Conservation (phyloP, 2,329 filamentous ascomycete species). For the Aureobasidium zeae region DNA sequence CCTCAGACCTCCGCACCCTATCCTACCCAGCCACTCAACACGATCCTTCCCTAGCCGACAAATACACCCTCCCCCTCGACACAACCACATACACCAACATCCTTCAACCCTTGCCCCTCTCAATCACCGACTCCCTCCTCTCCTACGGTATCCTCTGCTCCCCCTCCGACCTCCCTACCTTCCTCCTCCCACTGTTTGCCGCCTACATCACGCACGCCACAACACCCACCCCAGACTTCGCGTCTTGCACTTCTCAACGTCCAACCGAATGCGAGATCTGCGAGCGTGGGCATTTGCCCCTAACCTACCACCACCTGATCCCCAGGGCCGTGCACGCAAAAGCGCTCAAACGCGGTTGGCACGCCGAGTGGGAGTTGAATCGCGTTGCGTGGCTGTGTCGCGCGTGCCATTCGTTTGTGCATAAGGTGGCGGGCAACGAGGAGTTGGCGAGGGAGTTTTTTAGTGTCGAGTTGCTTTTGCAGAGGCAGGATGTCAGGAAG, state of each 20-base stretch:
- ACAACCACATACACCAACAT: conserved; percentile 33
- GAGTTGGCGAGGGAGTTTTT: conserved; percentile 64
- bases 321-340: conserved; percentile 69
- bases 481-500: conserved; percentile 59
- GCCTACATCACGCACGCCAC: conserved; percentile 52
- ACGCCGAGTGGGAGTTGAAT: conserved; percentile 61
- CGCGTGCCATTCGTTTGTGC: conserved; percentile 75
- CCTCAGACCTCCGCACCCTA: conserved; percentile 50
- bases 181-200: conserved; percentile 55
- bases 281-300: conserved; percentile 59
- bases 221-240: conserved; percentile 55
- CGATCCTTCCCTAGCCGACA: conserved; percentile 40
- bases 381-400: conserved; percentile 81
- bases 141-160: conserved; percentile 56
- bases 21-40: conserved; percentile 50
- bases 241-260: conserved; percentile 35
- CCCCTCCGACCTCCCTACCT: conserved; percentile 38
- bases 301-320: conserved; percentile 81
- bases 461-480: conserved; percentile 61
- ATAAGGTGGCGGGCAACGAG: conserved; percentile 65
- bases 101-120: conserved; percentile 47
- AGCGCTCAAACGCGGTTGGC: conserved; percentile 69
- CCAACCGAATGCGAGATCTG: conserved; percentile 64
- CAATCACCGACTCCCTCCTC: conserved; percentile 56
- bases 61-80: conserved; percentile 48